These are phyloP conservation scores for Rhexocercosporidium sp. DNA, from an alignment of 2,329 filamentous ascomycete species.

Conservation along the genomic window DNA sequence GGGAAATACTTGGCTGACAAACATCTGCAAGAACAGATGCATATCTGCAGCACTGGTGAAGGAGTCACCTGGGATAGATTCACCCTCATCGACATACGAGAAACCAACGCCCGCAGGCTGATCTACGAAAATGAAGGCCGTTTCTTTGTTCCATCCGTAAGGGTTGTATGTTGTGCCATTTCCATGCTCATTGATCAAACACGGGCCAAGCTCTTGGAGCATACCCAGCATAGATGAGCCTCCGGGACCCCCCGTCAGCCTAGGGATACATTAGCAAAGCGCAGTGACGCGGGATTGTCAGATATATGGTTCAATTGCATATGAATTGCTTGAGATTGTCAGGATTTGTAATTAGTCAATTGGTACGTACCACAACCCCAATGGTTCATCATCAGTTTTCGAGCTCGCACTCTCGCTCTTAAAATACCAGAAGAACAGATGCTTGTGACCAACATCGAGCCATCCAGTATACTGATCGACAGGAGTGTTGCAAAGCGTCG, in stretches of 20 bases:
- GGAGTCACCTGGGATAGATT: slow-evolving; percentile 45
- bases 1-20: slow-evolving; percentile 52
- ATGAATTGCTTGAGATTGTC: not conserved
- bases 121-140: slow-evolving; percentile 56
- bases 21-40: slow-evolving; percentile 54
- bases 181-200: slow-evolving; percentile 47
- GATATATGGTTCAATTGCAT: not conserved
- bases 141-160: slow-evolving; percentile 66
- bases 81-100: slow-evolving; percentile 53
- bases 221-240: slow-evolving; percentile 66
- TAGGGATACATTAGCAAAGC: not conserved
- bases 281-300: not conserved
- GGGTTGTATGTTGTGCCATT: slow-evolving; percentile 54
- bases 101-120: slow-evolving; percentile 73
- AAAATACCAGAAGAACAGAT: slow-evolving; percentile 53
- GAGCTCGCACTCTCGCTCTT: slow-evolving; percentile 43
- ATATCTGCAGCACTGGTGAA: slow-evolving; percentile 53
- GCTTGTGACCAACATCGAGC: slow-evolving; percentile 41
- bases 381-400: slow-evolving; percentile 49
- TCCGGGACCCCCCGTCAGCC: slow-evolving; percentile 68
- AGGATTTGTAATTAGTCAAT: not conserved
- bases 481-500: slow-evolving; percentile 33
- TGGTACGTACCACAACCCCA: slow-evolving; percentile 56
- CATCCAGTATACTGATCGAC: slow-evolving; percentile 38
- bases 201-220: slow-evolving; percentile 62